Base-by-base conservation (phyloP, 2,329 filamentous ascomycete genomes). In the Thyridium curvatum region DNA sequence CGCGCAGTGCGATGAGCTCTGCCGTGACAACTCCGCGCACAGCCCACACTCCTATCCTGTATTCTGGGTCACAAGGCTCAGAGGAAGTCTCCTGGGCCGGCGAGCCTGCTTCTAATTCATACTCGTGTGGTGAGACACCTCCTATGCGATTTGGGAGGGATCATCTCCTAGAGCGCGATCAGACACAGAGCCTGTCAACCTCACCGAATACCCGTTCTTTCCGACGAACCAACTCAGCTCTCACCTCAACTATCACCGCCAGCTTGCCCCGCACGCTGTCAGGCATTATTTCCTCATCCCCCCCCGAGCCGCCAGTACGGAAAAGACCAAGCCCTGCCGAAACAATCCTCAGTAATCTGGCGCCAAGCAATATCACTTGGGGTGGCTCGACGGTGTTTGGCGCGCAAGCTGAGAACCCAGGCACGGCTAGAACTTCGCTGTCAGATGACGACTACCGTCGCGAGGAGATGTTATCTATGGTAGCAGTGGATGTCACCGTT, bases 271-370 rank as follows among this genome's bases (percentile, higher is more conserved):
- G 62, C 30, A 59, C 64, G 1, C 59, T 69, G 39, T 53, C 60
- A 2, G 61, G 55, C 14, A 56, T 62, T 26, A 51, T 62, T 8
- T 68, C 66, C 1, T 58, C 60, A 4, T 68, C 66, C 5, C 65
- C 65, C 4, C 65, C 65, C 1, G 53, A 56, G 4, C 54, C 54
- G 14, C 45, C 37, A 32, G 40, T 39, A 13, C 52, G 59, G 28
- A 83, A 83, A 55, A 69, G 72, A 29, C 71, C 71, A 4, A 83
- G 78, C 44, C 79, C 79, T 6, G 77, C 75, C 1, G 80, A 83
- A 46, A 74, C 70, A 13, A 72, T 81, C 34, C 56, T 81, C 17
- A 69, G 63, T 43, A 77, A 68, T 33, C 58, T 82, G 14, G 66
- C 73, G 2, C 67, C 73, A 2, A 66, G 68, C 26, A 74, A 69